Evolutionary conservation across 208 protist genomes (phyloP), one percentile per base, ranked within the genome.

Genomic region (Wallacemonas sp.): DNA sequence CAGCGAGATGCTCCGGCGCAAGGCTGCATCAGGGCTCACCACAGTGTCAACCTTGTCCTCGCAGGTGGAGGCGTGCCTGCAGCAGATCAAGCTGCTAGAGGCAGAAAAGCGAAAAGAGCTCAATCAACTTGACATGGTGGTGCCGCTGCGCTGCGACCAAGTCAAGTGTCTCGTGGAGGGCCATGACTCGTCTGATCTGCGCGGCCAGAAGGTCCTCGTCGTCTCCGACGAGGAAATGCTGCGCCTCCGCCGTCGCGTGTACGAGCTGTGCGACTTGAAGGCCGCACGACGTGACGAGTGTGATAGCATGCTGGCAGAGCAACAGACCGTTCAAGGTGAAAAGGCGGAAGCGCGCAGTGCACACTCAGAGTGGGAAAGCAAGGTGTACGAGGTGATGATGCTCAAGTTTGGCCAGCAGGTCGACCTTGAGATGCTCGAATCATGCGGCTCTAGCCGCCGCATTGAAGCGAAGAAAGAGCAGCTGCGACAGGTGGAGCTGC

Each of bases 381-480:
- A 88, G 64, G 88, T 97, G 21, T 80, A 82, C 55, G 97, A 98
- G 47, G 90, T 98, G 31, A 97, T 98, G 89, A 77, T 98, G 68
- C 77, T 98, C 44, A 98, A 98, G 75, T 98, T 98, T 68, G 97
- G 97, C 12, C 87, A 93, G 54, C 74, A 82, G 19, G 89, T 98
- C 11, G 92, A 98, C 44, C 59, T 98, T 17, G 97, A 98, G 65
- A 79, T 90, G 68, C 76, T 98, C 8, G 91, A 97, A 66, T 86
- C 82, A 12, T 88, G 88, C 45, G 82, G 82, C 19, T 86, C 93
- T 6, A 94, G 93, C 73, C 82, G 90, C 60, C 73, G 78, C 31
- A 93, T 96, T 46, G 95, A 97, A 66, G 74, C 90, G 33, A 77
- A 96, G 74, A 95, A 94, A 59, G 90, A 96, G 72, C 72, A 87